Conservation (phyloP, 2,329 filamentous ascomycete genomes). For the Zymoseptoria brevis region DNA sequence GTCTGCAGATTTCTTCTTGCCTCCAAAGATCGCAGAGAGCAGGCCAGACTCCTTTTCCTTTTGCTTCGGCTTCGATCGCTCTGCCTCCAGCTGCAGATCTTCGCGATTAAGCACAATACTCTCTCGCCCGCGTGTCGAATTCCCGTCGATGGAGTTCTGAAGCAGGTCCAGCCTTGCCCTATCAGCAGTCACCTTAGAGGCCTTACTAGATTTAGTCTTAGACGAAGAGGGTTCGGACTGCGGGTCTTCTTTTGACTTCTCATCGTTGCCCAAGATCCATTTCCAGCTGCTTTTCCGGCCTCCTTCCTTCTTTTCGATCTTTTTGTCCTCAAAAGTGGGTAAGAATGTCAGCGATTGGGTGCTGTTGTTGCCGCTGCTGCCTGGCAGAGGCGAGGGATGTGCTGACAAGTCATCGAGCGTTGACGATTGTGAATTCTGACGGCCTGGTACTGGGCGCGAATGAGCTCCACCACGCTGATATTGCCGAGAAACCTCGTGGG, state of each 20-base stretch:
- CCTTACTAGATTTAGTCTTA: constrained; percentile 41
- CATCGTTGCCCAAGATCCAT: constrained; percentile 62
- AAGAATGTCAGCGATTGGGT: constrained; percentile 76
- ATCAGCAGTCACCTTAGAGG: constrained; percentile 56
- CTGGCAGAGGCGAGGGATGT: constrained; percentile 60
- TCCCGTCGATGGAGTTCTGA: constrained; percentile 73
- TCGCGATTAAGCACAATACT: constrained; percentile 78
- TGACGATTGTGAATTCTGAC: constrained; percentile 25
- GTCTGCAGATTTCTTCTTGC: constrained; percentile 62
- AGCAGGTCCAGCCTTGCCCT: constrained; percentile 77
- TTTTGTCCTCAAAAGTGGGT: constrained; percentile 66
- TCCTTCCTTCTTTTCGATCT: constrained; percentile 58
- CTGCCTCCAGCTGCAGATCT: constrained; percentile 64
- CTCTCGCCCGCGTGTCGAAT: constrained; percentile 55
- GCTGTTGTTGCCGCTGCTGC: constrained; percentile 51
- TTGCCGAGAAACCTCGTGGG: constrained; percentile 27
- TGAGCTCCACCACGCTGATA: constrained; percentile 29
- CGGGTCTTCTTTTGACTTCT: constrained; percentile 48
- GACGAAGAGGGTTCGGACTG: constrained; percentile 29
- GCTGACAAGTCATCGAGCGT: constrained; percentile 58
- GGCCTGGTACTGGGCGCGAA: constrained; percentile 29
- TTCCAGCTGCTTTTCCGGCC: constrained; percentile 75
- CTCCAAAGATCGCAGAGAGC: constrained; percentile 88
- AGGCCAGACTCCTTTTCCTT: constrained; percentile 63
- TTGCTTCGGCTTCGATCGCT: constrained; percentile 73